phyloP scores from a whole-genome alignment of 139 green algal species.

The Tetradesmus obliquus region DNA sequence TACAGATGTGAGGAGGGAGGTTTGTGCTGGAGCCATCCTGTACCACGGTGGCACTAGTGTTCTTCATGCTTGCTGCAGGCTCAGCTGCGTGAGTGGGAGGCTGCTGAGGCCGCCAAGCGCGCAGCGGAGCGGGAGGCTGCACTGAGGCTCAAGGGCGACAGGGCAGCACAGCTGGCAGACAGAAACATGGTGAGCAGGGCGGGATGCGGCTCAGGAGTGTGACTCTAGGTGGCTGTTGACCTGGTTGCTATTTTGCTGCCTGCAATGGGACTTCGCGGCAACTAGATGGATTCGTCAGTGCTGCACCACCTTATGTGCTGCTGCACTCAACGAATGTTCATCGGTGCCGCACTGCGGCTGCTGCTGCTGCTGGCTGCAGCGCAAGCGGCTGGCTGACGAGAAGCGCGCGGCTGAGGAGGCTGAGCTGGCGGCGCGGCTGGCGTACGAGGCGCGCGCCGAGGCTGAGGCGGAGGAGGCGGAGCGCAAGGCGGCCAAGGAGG shows the following conservation, averaged over 20 bases:
- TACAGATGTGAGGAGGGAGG: too few species aligned
- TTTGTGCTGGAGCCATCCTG: too few species aligned
- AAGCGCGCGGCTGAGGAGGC: constrained; percentile 33
- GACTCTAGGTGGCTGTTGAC: not conserved
- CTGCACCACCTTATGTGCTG: not conserved
- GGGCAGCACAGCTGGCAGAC: constrained; percentile 44
- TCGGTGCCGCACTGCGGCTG: not conserved
- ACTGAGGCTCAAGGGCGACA: constrained; percentile 36
- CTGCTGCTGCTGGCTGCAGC: constrained; percentile 19
- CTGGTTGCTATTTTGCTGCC: too few species aligned
- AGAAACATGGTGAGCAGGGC: constrained; percentile 29
- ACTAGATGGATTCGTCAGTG: too few species aligned
- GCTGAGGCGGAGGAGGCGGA: constrained; percentile 38
- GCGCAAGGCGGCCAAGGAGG: constrained; percentile 33
- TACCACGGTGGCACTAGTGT: not conserved
- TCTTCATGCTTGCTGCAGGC: constrained; percentile 12
- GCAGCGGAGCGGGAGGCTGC: not conserved
- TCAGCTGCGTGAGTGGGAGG: constrained; percentile 37
- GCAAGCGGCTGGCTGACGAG: constrained; percentile 34
- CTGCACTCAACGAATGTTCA: not conserved
- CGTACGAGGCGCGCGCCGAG: constrained; percentile 28
- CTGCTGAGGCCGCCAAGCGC: constrained; percentile 24
- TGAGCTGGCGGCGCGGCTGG: constrained; percentile 44
- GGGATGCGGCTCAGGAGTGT: not conserved
- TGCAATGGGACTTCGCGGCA: too few species aligned